These are phyloP conservation scores for Babesia ovis DNA, from an alignment of 169 alveolate species.

Conservation along the genomic window DNA sequence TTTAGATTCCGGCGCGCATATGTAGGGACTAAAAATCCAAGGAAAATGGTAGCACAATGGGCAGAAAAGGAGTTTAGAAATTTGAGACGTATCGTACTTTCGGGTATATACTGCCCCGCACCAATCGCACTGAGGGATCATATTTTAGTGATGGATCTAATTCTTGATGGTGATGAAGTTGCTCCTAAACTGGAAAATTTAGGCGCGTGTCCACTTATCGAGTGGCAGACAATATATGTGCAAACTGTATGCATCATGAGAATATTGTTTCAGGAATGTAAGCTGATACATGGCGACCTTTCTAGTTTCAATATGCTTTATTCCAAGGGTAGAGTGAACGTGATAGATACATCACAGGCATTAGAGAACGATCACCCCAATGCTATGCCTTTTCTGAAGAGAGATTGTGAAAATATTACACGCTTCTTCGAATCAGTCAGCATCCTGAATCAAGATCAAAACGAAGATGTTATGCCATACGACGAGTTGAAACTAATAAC, in stretches of 20 bases:
- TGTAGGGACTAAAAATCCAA: constrained; percentile 92
- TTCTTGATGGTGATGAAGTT: constrained; percentile 83
- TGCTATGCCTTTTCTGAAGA: constrained; percentile 95
- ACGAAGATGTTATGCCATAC: constrained; percentile 3
- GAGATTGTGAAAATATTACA: constrained; percentile 95
- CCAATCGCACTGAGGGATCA: constrained; percentile 93
- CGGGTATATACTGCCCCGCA: constrained; percentile 92
- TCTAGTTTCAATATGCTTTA: constrained; percentile 94
- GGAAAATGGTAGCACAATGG: constrained; percentile 99
- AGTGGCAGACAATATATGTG: constrained; percentile 83
- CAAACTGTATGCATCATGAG: constrained; percentile 89
- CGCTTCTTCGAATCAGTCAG: constrained; percentile 86
- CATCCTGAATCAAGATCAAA: background rate
- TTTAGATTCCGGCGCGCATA: constrained; percentile 96
- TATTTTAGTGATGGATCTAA: constrained; percentile 95
- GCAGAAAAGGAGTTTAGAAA: constrained; percentile 98
- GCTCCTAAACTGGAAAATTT: constrained; percentile 72
- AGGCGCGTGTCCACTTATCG: constrained; percentile 50
- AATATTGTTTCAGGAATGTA: constrained; percentile 89
- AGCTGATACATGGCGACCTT: constrained; percentile 98
- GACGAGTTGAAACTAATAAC: constrained; percentile 38
- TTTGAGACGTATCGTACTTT: constrained; percentile 87
- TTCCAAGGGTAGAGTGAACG: constrained; percentile 81
- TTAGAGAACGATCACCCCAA: constrained; percentile 98
- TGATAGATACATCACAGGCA: constrained; percentile 98